A percentile compares a stretch with the other conserved stretches of the same genome.
These are phyloP conservation scores for Phytophthora pistaciae DNA, from an alignment of 352 stramenopile species.

Conservation along the genomic window DNA sequence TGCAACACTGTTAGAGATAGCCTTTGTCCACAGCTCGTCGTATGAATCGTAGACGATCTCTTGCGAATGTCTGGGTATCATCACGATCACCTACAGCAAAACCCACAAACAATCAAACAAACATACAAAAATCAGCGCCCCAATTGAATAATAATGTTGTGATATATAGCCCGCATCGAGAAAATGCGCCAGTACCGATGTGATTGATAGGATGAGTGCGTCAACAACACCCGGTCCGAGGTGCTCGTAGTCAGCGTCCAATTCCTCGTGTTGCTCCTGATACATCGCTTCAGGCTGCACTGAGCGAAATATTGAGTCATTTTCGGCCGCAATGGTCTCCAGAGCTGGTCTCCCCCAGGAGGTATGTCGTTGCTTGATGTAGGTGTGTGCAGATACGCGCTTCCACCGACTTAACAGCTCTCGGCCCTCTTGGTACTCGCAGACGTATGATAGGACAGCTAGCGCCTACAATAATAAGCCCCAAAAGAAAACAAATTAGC, in stretches of 20 bases:
- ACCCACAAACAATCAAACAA: neutral
- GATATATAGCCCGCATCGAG: neutral
- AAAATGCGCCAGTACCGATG: constrained; percentile 19
- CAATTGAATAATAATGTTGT: neutral
- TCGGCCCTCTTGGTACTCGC: constrained; percentile 41
- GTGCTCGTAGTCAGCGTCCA: constrained; percentile 16
- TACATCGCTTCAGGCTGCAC: neutral
- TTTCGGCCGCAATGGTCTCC: constrained; percentile 29
- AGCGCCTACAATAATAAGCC: constrained; percentile 26
- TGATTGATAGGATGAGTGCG: constrained; percentile 36
- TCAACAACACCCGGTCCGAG: constrained; percentile 31
- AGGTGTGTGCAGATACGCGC: constrained; percentile 31
- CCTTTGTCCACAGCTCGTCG: constrained; percentile 14
- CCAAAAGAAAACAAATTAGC: neutral
- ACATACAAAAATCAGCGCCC: neutral
- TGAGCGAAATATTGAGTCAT: constrained; percentile 45
- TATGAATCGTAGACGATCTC: neutral
- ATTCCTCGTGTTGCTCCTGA: constrained; percentile 17
- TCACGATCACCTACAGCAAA: constrained; percentile 20
- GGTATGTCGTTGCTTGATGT: constrained; percentile 28
- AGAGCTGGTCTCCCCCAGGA: constrained; percentile 27
- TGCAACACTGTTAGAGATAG: constrained; percentile 22
- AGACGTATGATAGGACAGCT: constrained; percentile 37
- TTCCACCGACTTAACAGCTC: constrained; percentile 37
- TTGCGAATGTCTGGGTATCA: constrained; percentile 1